phyloP scores from a whole-genome alignment of 1,284 basidiomycete species.

The Cronartium ribicola region DNA sequence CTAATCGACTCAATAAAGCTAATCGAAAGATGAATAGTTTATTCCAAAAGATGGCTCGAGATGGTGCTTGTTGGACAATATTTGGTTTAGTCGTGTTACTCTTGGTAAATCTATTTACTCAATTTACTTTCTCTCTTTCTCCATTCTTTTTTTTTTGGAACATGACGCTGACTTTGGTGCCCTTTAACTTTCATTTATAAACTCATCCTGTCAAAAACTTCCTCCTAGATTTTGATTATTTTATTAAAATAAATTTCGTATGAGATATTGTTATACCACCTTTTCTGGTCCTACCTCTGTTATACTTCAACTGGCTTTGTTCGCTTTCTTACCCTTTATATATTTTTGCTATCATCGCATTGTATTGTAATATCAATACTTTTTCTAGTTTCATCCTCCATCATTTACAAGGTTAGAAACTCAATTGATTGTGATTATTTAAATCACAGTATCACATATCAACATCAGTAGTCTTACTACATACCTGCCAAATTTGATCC shows the following conservation, averaged over 20 bases:
- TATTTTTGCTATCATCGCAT: background rate
- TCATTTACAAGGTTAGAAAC: too few species aligned
- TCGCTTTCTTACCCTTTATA: background rate
- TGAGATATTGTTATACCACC: too few species aligned
- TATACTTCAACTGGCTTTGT: background rate
- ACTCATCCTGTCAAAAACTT: background rate
- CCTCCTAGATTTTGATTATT: background rate
- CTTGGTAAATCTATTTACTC: conserved; percentile 11
- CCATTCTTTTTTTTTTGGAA: background rate
- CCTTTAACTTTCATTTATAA: background rate
- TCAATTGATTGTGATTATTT: too few species aligned
- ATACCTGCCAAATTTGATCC: too few species aligned
- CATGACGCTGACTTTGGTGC: background rate
- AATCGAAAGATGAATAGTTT: conserved; percentile 29
- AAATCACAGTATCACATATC: too few species aligned
- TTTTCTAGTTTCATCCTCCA: too few species aligned
- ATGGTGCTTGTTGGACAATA: conserved; percentile 42
- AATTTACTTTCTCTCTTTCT: background rate
- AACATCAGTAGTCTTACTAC: too few species aligned
- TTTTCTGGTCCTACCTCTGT: background rate
- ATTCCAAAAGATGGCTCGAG: conserved; percentile 34
- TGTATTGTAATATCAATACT: conserved; percentile 1
- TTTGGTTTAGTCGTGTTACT: conserved; percentile 35
- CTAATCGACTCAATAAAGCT: conserved; percentile 19
- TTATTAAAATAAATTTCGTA: background rate